Evolutionary conservation across 2,329 filamentous ascomycete genomes (phyloP).

Genomic region (Ophiognomonia clavigignenti-juglandacearum): DNA sequence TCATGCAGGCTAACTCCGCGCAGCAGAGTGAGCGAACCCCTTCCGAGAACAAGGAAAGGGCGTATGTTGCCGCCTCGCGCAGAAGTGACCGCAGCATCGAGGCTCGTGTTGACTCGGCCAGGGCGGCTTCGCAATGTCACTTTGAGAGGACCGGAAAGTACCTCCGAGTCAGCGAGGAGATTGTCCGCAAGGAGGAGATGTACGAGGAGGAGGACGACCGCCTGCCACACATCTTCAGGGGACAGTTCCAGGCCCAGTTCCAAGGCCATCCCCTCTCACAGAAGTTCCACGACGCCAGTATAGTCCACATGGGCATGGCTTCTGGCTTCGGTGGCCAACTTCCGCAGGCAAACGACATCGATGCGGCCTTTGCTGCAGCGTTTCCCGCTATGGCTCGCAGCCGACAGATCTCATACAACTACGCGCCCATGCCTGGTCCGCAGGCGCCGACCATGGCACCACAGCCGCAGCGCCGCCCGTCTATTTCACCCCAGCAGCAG

Average conservation of each 20-base stretch:
- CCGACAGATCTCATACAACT: neutral
- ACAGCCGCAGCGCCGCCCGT: too few relatives aligned
- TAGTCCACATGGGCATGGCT: slow-evolving; percentile 7
- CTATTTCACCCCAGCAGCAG: too few relatives aligned
- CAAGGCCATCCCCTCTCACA: too few relatives aligned
- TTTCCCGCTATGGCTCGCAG: neutral
- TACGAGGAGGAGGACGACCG: slow-evolving; percentile 91
- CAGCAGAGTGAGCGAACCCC: slow-evolving; percentile 67
- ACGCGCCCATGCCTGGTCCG: too few relatives aligned
- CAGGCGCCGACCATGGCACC: too few relatives aligned
- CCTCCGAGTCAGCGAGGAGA: slow-evolving; percentile 77
- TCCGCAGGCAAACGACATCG: slow-evolving; percentile 3
- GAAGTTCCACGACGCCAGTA: slow-evolving; percentile 12
- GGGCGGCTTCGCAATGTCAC: slow-evolving; percentile 85
- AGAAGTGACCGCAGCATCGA: slow-evolving; percentile 83
- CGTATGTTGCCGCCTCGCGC: slow-evolving; percentile 87
- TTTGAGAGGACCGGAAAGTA: slow-evolving; percentile 79
- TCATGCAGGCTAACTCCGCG: neutral
- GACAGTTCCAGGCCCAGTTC: neutral
- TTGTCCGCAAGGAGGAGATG: slow-evolving; percentile 89
- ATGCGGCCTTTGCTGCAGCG: slow-evolving; percentile 6
- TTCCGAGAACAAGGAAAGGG: slow-evolving; percentile 79
- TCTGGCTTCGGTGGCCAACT: neutral
- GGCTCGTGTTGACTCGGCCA: slow-evolving; percentile 81
- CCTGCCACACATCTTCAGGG: slow-evolving; percentile 59